Evolutionary conservation across 441 rosid genomes (phyloP), one percentile per base, ranked within the genome.

Genomic region (Omphalea diandra): DNA sequence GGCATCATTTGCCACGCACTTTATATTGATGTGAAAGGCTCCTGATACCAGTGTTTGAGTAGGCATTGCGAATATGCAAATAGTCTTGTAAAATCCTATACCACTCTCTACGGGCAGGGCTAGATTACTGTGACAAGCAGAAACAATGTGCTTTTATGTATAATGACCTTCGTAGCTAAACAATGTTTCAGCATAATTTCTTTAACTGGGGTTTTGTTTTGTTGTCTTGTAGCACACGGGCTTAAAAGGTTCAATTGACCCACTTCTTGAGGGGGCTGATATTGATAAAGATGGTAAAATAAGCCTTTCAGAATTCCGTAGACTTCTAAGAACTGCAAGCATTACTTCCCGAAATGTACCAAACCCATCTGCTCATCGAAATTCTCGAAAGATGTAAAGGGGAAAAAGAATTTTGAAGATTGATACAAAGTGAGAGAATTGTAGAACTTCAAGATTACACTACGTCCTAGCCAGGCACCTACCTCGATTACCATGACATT

Each of bases 221-320:
- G 17, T 75, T 78, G 59, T 24, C 22, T 41, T 79, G 85, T 75
- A 91, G 98, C 97, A 93, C 77, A 88, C 98, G 14, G 96, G 99
- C 41, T 80, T 96, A 63, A 90, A 77, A 87, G 98, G 97, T 24
- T 96, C 99, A 32, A 84, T 93, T 31, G 90, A 91, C 67, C 99
- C 99, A 58, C 87, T 96, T 41, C 89, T 96, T 26, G 99, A 96
- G 75, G 99, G 93, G 78, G 98, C 98, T 36, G 99, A 96, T 76
- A 88, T 93, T 0, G 99, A 96, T 76, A 88, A 89, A 79, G 99
- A 96, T 59, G 99, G 99, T 65, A 96, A 78, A 72, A 90, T 96
- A 81, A 96, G 99, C 80, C 90, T 96, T 63, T 70, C 86, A 15
- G 97, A 96, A 82, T 96, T 96, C 84, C 89, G 98, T 59, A 83